Evolutionary conservation across 2,329 filamentous ascomycete genomes (phyloP).

Genomic region (Hysterium pulicare): DNA sequence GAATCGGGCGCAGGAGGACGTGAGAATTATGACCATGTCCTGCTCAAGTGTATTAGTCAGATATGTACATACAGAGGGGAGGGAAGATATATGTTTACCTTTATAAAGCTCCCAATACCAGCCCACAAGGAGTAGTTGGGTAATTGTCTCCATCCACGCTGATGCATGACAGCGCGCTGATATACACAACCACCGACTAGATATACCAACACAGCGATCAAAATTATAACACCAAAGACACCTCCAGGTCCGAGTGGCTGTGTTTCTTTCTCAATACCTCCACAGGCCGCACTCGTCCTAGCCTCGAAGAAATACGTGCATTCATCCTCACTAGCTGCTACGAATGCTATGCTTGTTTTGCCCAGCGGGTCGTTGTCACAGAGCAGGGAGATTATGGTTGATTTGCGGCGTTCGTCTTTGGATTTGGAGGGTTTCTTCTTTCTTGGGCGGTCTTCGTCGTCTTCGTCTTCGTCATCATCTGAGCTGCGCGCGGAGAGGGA

Average conservation of each 20-base stretch:
- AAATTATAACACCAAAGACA: conserved; percentile 83
- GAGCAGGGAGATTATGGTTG: conserved; percentile 85
- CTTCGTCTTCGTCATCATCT: conserved; percentile 31
- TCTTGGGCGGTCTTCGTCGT: conserved; percentile 31
- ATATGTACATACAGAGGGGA: neutral
- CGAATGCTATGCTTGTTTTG: conserved; percentile 73
- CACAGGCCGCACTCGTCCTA: conserved; percentile 81
- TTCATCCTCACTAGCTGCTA: conserved; percentile 76
- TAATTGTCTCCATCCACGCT: conserved; percentile 89
- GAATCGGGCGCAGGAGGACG: conserved; percentile 66
- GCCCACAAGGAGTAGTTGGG: conserved; percentile 95
- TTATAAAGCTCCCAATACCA: conserved; percentile 78
- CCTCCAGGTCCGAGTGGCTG: conserved; percentile 64
- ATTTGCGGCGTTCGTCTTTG: conserved; percentile 67
- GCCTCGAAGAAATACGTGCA: conserved; percentile 97
- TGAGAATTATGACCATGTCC: conserved; percentile 63
- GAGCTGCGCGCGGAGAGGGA: conserved; percentile 40
- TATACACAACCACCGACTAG: conserved; percentile 91
- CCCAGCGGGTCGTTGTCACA: conserved; percentile 80
- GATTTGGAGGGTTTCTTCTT: conserved; percentile 33
- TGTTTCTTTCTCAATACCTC: conserved; percentile 57
- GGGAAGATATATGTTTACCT: conserved; percentile 50
- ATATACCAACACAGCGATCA: conserved; percentile 79
- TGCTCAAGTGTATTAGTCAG: conserved; percentile 21
- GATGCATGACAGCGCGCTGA: conserved; percentile 89